Conservation (phyloP, 805 yeast genomes). For the Monosporozyma unispora region DNA sequence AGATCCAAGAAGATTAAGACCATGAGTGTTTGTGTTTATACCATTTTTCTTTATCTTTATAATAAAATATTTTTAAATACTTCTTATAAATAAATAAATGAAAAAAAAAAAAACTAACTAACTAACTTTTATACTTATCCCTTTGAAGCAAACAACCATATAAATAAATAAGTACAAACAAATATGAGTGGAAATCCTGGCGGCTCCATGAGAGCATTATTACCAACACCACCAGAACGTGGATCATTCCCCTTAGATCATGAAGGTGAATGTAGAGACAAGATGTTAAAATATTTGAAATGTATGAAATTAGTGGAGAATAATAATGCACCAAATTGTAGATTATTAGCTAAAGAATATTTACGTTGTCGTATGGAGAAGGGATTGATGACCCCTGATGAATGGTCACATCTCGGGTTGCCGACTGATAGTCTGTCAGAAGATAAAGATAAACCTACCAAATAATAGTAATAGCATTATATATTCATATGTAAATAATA, state of each 20-base stretch:
- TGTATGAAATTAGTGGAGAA: slow-evolving; percentile 74
- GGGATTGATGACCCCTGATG: slow-evolving; percentile 49
- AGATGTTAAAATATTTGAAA: slow-evolving; percentile 65
- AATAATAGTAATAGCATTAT: not conserved
- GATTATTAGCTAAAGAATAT: slow-evolving; percentile 73
- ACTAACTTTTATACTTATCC: not conserved
- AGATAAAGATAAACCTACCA: not conserved
- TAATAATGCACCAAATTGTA: slow-evolving; percentile 84
- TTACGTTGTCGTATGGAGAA: slow-evolving; percentile 85
- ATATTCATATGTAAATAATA: too few relatives aligned
- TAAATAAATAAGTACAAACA: not conserved
- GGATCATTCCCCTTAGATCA: slow-evolving; percentile 97
- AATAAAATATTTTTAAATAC: not conserved
- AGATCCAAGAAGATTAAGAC: slow-evolving; percentile 91
- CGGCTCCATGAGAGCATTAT: slow-evolving; percentile 39
- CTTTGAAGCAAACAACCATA: not conserved
- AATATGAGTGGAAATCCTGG: slow-evolving; percentile 38
- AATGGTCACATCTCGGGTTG: slow-evolving; percentile 53
- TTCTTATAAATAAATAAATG: not conserved
- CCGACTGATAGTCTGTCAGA: slow-evolving; percentile 34
- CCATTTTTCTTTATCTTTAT: not conserved
- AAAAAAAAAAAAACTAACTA: not conserved
- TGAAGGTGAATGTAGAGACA: slow-evolving; percentile 65
- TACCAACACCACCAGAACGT: slow-evolving; percentile 90
- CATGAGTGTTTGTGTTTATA: slow-evolving; percentile 33